Percentiles rank a stretch among this genome's conserved stretches.
These are phyloP conservation scores for Vachellia pachyceras DNA, from an alignment of 306 rosid species.

Conservation along the genomic window DNA sequence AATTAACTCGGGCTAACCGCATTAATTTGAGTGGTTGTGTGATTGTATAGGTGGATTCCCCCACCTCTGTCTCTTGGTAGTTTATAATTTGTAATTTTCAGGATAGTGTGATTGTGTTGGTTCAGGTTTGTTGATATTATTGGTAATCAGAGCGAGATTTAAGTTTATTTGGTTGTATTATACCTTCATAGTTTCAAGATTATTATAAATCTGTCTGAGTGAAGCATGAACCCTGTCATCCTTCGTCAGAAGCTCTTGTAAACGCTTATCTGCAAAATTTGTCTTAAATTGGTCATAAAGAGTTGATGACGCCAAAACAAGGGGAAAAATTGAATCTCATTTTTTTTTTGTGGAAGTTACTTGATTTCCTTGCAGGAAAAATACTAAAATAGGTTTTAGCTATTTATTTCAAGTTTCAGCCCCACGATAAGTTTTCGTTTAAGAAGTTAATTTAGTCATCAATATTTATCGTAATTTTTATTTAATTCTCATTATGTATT, in stretches of 20 bases:
- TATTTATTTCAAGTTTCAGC: not conserved
- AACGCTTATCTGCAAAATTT: not conserved
- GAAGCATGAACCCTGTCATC: conserved; percentile 28
- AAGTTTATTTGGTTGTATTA: conserved; percentile 62
- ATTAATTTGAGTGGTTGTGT: conserved; percentile 73
- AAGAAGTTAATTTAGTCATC: not conserved
- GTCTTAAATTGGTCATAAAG: not conserved
- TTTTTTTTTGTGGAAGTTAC: too few species aligned
- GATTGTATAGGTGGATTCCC: conserved; percentile 79
- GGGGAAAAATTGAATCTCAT: not conserved
- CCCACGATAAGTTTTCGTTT: not conserved
- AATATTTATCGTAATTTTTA: not conserved
- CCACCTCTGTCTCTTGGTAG: conserved; percentile 38
- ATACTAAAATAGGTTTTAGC: not conserved
- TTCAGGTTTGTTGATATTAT: conserved; percentile 89
- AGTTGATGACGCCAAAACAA: not conserved
- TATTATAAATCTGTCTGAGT: conserved; percentile 42
- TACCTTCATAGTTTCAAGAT: conserved; percentile 52
- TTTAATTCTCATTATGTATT: not conserved
- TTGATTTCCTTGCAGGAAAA: too few species aligned
- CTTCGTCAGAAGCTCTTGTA: not conserved
- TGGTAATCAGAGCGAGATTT: conserved; percentile 68
- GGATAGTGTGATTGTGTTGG: conserved; percentile 82
- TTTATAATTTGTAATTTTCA: conserved; percentile 78
- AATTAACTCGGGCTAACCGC: conserved; percentile 86